These are phyloP conservation scores for Mycena sp. DNA, from an alignment of 1,284 basidiomycete genomes.

Conservation along the genomic window DNA sequence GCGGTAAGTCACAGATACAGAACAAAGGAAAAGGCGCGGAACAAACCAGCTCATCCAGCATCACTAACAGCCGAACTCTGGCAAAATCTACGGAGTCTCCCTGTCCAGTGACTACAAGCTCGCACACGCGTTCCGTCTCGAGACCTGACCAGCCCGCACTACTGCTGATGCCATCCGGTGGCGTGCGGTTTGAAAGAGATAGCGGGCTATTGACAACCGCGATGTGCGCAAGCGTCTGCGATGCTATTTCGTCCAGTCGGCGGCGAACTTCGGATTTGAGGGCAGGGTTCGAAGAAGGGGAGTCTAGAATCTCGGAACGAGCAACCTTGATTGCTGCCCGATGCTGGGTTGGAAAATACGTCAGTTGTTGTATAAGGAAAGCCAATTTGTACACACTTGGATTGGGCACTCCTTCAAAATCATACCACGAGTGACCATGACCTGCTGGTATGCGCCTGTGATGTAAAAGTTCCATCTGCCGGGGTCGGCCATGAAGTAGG, in stretches of 20 bases:
- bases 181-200: constrained; percentile 74
- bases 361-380: constrained; percentile 25
- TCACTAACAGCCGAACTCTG: constrained; percentile 88
- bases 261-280: constrained; percentile 90
- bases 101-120: constrained; percentile 89
- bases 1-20: constrained; percentile 22
- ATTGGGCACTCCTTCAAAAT: constrained; percentile 91
- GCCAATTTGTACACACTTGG: constrained; percentile 58
- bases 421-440: constrained; percentile 90
- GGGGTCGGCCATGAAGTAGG: constrained; percentile 79
- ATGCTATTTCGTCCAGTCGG: constrained; percentile 92
- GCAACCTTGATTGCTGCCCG: constrained; percentile 89
- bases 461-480: constrained; percentile 91
- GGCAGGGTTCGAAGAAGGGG: constrained; percentile 80
- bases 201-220: constrained; percentile 87
- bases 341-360: constrained; percentile 58
- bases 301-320: constrained; percentile 92
- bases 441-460: constrained; percentile 91
- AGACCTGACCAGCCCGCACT: constrained; percentile 86
- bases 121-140: constrained; percentile 93
- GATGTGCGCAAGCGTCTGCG: constrained; percentile 88
- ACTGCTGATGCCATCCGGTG: constrained; percentile 79
- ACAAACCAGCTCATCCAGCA: constrained; percentile 93
- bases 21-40: neutral
- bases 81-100: constrained; percentile 93